Base-by-base conservation (phyloP, 768 basidiomycete genomes). In the Obba rivulosa region DNA sequence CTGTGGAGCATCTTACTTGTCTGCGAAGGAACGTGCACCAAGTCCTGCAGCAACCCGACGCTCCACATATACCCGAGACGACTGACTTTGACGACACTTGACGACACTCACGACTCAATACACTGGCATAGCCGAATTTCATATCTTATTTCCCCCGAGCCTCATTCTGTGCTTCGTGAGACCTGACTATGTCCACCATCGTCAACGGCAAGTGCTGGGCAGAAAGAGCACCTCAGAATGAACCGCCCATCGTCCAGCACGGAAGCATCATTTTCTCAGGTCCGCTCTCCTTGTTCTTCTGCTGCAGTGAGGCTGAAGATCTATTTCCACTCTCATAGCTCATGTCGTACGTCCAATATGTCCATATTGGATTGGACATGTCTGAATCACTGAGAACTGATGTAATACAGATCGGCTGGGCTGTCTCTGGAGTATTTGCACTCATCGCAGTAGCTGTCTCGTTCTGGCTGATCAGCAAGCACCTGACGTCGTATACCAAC, bases 381-480 rank as follows among this genome's bases (percentile, higher is more conserved):
- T 3, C 23, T 18, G 23, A 22, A 1, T 22, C 40, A 31, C 25
- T 8, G 17, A 10, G 25, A 13, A 25, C 23, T 5, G 20, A 17
- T 50, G 10, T 43, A 9, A 42, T 35, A 10, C 25, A 84, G 81
- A 71, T 84, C 50, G 87, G 86, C 0, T 87, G 85, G 85, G 74
- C 87, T 36, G 62, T 85, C 24, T 70, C 77, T 35, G 80, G 80
- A 3, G 68, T 73, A 50, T 81, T 86, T 61, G 74, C 83, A 2
- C 34, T 80, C 9, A 55, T 82, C 24, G 76, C 85, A 3, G 73
- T 74, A 4, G 61, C 70, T 17, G 68, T 71, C n/a, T 86, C 85
- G 0, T 72, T 78, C 51, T 89, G 86, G 86, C 72, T 88, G n/a
- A 79, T 90, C 41, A 68, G 70, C 62, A 83, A 82, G 61, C 87